phyloP scores from a whole-genome alignment of 2,329 filamentous ascomycete species.

The Raffaelea albimanens region DNA sequence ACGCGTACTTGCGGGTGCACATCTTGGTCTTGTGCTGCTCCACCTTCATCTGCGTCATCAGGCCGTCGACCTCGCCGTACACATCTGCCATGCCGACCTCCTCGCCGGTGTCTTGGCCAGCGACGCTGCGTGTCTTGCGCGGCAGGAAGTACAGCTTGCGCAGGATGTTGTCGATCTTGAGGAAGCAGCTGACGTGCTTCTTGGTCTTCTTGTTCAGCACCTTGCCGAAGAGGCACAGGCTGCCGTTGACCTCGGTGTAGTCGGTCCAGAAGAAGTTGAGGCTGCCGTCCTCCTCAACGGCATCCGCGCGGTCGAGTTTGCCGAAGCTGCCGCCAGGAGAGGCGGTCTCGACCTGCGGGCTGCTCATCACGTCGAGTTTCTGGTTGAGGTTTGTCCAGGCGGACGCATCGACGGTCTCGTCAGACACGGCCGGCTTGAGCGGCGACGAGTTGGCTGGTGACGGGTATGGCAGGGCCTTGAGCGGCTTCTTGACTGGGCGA shows the following conservation, averaged over 20 bases:
- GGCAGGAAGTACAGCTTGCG: constrained; percentile 91
- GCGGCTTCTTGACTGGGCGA: constrained; percentile 64
- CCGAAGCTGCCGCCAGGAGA: constrained; percentile 51
- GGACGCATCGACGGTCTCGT: constrained; percentile 62
- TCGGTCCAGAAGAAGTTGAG: constrained; percentile 96
- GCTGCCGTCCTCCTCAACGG: constrained; percentile 88
- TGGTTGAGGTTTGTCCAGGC: constrained; percentile 83
- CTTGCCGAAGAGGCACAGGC: constrained; percentile 89
- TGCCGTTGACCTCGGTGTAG: constrained; percentile 87
- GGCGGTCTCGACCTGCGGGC: constrained; percentile 45
- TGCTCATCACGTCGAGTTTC: constrained; percentile 77
- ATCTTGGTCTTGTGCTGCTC: constrained; percentile 89
- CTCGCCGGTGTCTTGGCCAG: constrained; percentile 62
- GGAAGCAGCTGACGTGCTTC: constrained; percentile 79
- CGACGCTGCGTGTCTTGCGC: constrained; percentile 47
- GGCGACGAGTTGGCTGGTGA: constrained; percentile 72
- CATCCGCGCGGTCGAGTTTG: constrained; percentile 75
- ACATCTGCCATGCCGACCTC: constrained; percentile 82
- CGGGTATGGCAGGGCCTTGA: constrained; percentile 54
- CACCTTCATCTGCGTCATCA: constrained; percentile 83
- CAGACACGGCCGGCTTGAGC: constrained; percentile 22
- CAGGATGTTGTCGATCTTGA: constrained; percentile 91
- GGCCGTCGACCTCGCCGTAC: constrained; percentile 76
- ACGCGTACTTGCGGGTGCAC: constrained; percentile 86
- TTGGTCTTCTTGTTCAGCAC: constrained; percentile 80